Evolutionary conservation across 805 yeast species (phyloP), one percentile per base, ranked within the genome.

Genomic region (Teunomyces gatunensis): DNA sequence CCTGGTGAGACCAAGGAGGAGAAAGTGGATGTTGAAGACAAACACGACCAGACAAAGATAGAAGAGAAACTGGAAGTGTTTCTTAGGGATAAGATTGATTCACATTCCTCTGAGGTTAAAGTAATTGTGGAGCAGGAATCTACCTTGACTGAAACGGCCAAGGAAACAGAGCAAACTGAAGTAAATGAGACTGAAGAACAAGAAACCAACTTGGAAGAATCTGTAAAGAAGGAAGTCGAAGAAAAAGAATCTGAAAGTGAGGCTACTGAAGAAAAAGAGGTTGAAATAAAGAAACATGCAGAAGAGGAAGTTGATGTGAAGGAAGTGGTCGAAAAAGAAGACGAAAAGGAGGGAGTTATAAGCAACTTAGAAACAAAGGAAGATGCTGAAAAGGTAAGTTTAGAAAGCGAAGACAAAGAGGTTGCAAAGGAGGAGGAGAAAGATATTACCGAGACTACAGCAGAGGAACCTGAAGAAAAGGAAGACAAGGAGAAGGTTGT

Each of bases 271-370:
- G 17, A n/a, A 7, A 30, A 30, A 6, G 34, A 30, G 5, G 5
- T 6, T 10, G 34, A n/a, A n/a, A 17, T 6, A 6, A 35, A 47
- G 29, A 42, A 36, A 33, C 11, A 20, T 33, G 27, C 13, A 10
- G 49, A 44, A 27, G 34, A 33, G 23, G 46, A 37, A 44, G 50
- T 39, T 39, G 54, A 46, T 42, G 28, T 33, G 42, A 44, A 40
- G 30, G 47, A 12, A 20, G 4, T 4, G 9, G 23, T 21, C 6
- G 44, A 32, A 33, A 18, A 33, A 5, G 35, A 45, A 18, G 21
- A 28, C 5, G 34, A 25, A 25, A 25, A 25, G 27, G 27, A 25
- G 27, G 27, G 11, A 9, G 27, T 2, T 25, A 3, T 7, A 7
- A 25, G 11, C 10, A 9, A 25, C 4, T 25, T 25, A 25, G 11